Base-by-base conservation (phyloP, 139 green algal genomes). In the Chlorella sp. region DNA sequence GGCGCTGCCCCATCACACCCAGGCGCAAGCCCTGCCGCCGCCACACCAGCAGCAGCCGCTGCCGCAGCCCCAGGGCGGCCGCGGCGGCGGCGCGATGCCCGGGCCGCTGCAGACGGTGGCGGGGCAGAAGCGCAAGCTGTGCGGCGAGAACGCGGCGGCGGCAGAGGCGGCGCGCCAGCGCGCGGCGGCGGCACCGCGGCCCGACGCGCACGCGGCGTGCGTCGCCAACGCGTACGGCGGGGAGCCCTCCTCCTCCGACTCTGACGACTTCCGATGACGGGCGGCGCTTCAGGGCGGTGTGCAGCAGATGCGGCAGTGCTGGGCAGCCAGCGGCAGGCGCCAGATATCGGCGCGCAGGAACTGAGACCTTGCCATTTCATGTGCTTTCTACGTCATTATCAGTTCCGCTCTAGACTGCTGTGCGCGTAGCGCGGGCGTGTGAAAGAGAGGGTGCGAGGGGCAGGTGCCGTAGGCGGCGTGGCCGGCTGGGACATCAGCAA, bases 131-230 rank as follows among this genome's bases (percentile, higher is more conserved):
- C 69, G 69, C 3, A 67, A 66, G 19, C 53, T 75, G 38, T 53
- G 69, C n/a, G 27, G 69, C 40, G 41, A 40, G 33, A 75, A 75
- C 21, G 69, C 69, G 17, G 50, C 65, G 69, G 69, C 69, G 5
- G 69, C 69, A 3, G 69, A 25, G 53, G 9, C 2, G 53, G 53
- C 0, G 66, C 4, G 38, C 14, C 25, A 15, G 46, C 19, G 19
- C 46, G 8, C 35, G 67, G 50, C 50, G 11, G 35, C 46, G 48
- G 23, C 21, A 33, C 46, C 1, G 46, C 31, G 25, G 67, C 41
- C 38, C 40, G 55, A n/a, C 53, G 55, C 21, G 69, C 53, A 8
- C n/a, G 69, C 69, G 40, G 38, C 53, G 53, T 40, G 69, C 3
- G 69, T 53, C 4, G 69, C 69, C 27, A 66, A 67, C 14, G 51